Evolutionary conservation across 2,329 filamentous ascomycete genomes (phyloP).

Genomic region (Metarhizium anisopliae): DNA sequence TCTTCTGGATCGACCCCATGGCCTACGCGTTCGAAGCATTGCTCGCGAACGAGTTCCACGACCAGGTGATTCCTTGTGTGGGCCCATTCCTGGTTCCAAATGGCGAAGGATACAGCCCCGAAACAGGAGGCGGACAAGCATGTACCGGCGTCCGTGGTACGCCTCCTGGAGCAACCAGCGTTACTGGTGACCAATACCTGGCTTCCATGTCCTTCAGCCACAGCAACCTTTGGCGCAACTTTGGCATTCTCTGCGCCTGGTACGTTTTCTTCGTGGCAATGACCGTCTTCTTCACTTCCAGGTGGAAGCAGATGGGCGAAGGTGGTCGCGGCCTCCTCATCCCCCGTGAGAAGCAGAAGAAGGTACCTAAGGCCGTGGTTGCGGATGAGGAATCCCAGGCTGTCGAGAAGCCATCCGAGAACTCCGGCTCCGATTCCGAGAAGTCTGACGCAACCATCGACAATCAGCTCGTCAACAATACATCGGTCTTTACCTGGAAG

Average conservation of each 20-base stretch:
- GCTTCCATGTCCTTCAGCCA: conserved; percentile 42
- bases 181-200: conserved; percentile 51
- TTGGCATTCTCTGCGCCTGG: conserved; percentile 54
- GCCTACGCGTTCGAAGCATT: conserved; percentile 62
- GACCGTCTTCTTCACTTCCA: conserved; percentile 47
- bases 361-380: neutral
- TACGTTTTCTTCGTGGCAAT: conserved; percentile 50
- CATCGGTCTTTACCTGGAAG: conserved; percentile 65
- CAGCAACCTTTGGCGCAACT: conserved; percentile 48
- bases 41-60: conserved; percentile 62
- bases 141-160: conserved; percentile 53
- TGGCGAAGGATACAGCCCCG: conserved; percentile 36
- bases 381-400: neutral
- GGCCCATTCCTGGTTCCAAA: conserved; percentile 40
- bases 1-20: conserved; percentile 58
- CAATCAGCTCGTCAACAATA: conserved; percentile 49
- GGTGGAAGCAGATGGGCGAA: conserved; percentile 47
- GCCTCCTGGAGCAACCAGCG: conserved; percentile 31
- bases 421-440: neutral
- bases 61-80: conserved; percentile 41
- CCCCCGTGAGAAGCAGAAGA: conserved; percentile 42
- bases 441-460: conserved; percentile 7
- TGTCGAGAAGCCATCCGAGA: neutral
- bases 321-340: conserved; percentile 48
- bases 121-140: conserved; percentile 27